Base-by-base conservation (phyloP, 306 rosid species). In the Morella rubra region DNA sequence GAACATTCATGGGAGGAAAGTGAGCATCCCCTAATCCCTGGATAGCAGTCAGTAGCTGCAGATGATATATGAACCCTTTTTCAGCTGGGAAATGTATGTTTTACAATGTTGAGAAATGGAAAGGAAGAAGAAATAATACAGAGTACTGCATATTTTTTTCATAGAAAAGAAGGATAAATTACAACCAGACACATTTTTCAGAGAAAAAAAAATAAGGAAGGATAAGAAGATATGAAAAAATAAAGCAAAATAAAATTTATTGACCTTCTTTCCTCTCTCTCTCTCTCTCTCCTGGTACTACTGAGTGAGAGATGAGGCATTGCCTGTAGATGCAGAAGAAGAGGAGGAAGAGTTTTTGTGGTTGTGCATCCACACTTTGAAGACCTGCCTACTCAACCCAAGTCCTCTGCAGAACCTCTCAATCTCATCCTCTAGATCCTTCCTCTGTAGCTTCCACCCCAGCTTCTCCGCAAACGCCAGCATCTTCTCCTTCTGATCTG, bases 281-380 rank as follows among this genome's bases (percentile, higher is more conserved):
- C 64, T 13, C 7, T 72, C 3, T 52, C 18, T n/a, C 40, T 40
- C 5, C 51, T 5, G 20, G 7, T 76, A 0, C 54, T 8, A 22
- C 73, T 89, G 89, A 67, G 92, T 85, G 78, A 88, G 91, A 79
- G 96, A 90, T 5, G 92, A 86, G 8, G 85, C 86, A 82, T 85
- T 88, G 81, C 83, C 90, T 15, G 82, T 87, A 5, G 86, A 85
- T 3, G 84, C 81, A 72, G 89, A 78, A 44, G 91, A 82, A 4
- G 86, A 76, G 4, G 87, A 86, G 4, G 84, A 80, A 64, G 85
- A 74, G 69, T 88, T 88, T 90, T 92, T 92, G 67, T 92, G 97
- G 55, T 92, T 92, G 80, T 90, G 97, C 97, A 90, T 92, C 97
- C 97, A 92, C 4, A 92, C 97, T 84, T 92, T 92, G 82, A 92